Conservation (phyloP, 1,284 basidiomycete genomes). For the Rhodotorula sp. region DNA sequence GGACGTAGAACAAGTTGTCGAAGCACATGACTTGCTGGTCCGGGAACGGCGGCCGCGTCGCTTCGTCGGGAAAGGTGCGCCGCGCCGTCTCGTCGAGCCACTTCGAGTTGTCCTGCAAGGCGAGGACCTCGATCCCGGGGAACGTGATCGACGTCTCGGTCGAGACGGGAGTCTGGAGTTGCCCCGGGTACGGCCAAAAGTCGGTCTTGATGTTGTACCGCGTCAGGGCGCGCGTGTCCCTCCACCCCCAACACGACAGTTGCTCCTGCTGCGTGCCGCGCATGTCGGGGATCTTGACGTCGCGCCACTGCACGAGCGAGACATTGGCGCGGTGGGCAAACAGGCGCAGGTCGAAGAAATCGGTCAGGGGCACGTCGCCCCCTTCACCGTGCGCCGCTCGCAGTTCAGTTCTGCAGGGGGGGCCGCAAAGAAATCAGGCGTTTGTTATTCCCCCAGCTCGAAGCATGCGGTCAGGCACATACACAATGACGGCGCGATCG, state of each 20-base stretch:
- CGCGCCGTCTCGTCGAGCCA: constrained; percentile 31
- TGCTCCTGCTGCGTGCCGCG: constrained; percentile 29
- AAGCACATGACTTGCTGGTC: constrained; percentile 38
- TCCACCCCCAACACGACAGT: constrained; percentile 39
- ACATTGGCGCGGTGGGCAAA: constrained; percentile 35
- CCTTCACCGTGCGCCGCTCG: constrained; percentile 34
- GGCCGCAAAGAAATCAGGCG: not conserved
- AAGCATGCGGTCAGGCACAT: not conserved
- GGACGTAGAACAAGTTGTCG: constrained; percentile 40
- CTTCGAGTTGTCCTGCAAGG: constrained; percentile 17
- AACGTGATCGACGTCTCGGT: constrained; percentile 39
- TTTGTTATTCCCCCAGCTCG: accelerated
- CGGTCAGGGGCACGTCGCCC: constrained; percentile 28
- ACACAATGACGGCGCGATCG: constrained; percentile 34
- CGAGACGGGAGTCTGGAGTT: constrained; percentile 29
- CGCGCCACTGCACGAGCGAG: constrained; percentile 35
- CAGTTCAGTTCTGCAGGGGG: constrained; percentile 26
- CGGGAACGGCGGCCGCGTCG: constrained; percentile 28
- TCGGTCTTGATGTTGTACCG: constrained; percentile 38
- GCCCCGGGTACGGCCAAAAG: constrained; percentile 38
- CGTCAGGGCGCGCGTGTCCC: constrained; percentile 26
- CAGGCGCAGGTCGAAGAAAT: constrained; percentile 34
- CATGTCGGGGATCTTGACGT: constrained; percentile 38
- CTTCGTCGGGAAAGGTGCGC: constrained; percentile 13
- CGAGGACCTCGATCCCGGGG: constrained; percentile 38